A percentile compares a stretch with the other conserved stretches of the same genome.
phyloP scores from a whole-genome alignment of 2,329 filamentous ascomycete genomes.

The Chaetomium olivaceum region DNA sequence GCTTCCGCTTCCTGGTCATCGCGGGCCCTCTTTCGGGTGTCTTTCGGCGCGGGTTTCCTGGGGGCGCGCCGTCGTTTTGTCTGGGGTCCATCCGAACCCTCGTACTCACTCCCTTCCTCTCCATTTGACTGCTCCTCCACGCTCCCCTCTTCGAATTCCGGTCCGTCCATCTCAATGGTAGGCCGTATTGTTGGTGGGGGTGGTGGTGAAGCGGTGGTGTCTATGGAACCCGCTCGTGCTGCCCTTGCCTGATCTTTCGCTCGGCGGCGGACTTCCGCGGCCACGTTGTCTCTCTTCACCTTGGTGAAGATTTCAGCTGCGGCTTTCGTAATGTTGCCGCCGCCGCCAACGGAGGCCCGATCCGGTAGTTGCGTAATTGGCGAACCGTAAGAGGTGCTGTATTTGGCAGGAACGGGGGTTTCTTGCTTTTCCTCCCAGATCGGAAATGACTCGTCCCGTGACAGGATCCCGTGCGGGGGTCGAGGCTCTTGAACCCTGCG shows the following conservation, averaged over 20 bases:
- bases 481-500: neutral
- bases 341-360: constrained; percentile 17
- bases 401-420: constrained; percentile 29
- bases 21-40: constrained; percentile 21
- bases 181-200: neutral
- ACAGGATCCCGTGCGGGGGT: constrained; percentile 7
- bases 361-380: constrained; percentile 31
- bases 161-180: constrained; percentile 11
- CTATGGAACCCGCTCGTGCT: neutral
- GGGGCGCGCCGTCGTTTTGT: neutral
- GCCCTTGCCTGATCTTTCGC: constrained; percentile 6
- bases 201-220: constrained; percentile 11
- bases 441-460: constrained; percentile 1
- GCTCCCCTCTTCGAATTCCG: constrained; percentile 2
- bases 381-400: constrained; percentile 37
- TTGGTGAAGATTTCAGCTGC: constrained; percentile 24
- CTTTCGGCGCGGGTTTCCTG: neutral
- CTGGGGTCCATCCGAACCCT: neutral
- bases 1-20: constrained; percentile 26
- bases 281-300: constrained; percentile 23
- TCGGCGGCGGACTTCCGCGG: constrained; percentile 17
- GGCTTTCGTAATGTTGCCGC: constrained; percentile 21
- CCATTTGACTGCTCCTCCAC: neutral
- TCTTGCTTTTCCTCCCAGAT: constrained; percentile 2
- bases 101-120: constrained; percentile 10